Conservation (phyloP, 805 yeast genomes). For the Nakazawaea ambrosiae region DNA sequence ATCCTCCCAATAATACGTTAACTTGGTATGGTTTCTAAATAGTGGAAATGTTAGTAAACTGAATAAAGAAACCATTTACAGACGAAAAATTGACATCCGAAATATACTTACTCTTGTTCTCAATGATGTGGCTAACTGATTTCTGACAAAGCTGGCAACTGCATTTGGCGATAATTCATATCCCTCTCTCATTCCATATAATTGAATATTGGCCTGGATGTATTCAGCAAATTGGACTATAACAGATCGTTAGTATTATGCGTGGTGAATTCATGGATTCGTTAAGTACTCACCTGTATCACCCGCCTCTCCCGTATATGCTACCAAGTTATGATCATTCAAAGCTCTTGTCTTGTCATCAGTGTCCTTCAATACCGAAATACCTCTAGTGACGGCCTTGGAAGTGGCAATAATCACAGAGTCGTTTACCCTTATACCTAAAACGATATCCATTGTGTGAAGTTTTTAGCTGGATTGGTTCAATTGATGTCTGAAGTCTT, state of each 20-base stretch:
- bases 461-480: no score
- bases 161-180: slow-evolving; percentile 79
- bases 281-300: slow-evolving; percentile 49
- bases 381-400: slow-evolving; percentile 87
- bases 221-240: slow-evolving; percentile 85
- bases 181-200: slow-evolving; percentile 80
- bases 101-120: slow-evolving; percentile 63
- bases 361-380: slow-evolving; percentile 66
- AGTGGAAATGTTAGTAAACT: no score
- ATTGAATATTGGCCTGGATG: slow-evolving; percentile 85
- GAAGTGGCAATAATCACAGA: slow-evolving; percentile 89
- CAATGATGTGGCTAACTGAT: slow-evolving; percentile 77
- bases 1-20: slow-evolving; percentile 83
- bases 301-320: slow-evolving; percentile 93
- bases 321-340: slow-evolving; percentile 73
- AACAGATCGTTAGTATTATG: not conserved
- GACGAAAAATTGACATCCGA: no score
- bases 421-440: slow-evolving; percentile 80
- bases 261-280: not conserved
- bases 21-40: slow-evolving; percentile 85
- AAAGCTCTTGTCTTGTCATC: slow-evolving; percentile 78
- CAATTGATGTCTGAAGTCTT: not conserved
- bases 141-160: slow-evolving; percentile 82
- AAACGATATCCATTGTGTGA: slow-evolving; percentile 71
- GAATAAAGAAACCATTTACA: no score